A percentile compares a stretch with the other conserved stretches of the same genome.
These are phyloP conservation scores for Kwoniella botswanensis DNA, from an alignment of 768 basidiomycete genomes.

Conservation along the genomic window DNA sequence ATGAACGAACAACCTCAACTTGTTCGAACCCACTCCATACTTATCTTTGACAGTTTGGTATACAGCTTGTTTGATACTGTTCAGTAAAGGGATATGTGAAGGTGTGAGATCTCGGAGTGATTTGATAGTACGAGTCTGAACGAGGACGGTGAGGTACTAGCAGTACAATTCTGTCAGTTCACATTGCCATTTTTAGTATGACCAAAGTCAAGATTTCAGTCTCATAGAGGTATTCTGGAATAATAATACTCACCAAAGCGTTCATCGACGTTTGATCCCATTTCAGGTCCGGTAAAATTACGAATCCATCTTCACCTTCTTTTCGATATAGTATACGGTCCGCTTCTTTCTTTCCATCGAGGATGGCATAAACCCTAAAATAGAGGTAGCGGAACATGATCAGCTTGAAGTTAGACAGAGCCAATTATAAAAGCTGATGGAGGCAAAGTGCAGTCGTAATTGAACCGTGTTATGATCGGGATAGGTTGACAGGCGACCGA, in stretches of 20 bases:
- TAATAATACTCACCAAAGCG: conserved; percentile 62
- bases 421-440: background rate
- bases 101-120: conserved; percentile 76
- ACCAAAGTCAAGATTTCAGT: background rate
- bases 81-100: conserved; percentile 71
- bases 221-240: background rate
- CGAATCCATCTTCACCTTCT: conserved; percentile 64
- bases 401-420: background rate
- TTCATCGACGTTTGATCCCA: conserved; percentile 82
- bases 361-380: conserved; percentile 81
- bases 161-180: background rate
- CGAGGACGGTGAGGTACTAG: conserved; percentile 79
- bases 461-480: no score
- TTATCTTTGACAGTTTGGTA: conserved; percentile 64
- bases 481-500: no score
- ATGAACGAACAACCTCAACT: conserved; percentile 81
- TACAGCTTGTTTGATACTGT: conserved; percentile 68
- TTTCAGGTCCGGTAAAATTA: conserved; percentile 94
- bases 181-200: background rate
- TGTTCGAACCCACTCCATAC: conserved; percentile 70
- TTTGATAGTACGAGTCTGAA: conserved; percentile 66
- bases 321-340: conserved; percentile 72
- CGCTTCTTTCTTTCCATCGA: conserved; percentile 75
- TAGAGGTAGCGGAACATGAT: background rate
- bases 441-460: background rate